These are phyloP conservation scores for Jackrogersella minutella DNA, from an alignment of 495 filamentous ascomycete genomes.

Conservation along the genomic window DNA sequence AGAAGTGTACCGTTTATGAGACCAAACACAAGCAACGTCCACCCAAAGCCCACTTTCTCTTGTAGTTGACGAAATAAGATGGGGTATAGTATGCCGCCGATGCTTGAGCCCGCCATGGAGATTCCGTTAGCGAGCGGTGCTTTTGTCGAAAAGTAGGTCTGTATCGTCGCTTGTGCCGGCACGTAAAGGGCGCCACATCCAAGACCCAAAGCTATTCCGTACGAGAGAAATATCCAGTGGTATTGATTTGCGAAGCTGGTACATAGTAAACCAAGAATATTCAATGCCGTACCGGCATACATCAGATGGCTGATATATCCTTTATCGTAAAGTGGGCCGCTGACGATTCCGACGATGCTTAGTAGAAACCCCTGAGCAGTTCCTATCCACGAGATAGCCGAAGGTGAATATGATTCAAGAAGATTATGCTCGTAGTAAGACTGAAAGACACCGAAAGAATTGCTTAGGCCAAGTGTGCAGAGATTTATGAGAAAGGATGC, in stretches of 20 bases:
- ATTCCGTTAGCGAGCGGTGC: slow-evolving; percentile 77
- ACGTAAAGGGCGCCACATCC: slow-evolving; percentile 69
- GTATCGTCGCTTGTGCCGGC: slow-evolving; percentile 74
- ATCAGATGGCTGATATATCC: slow-evolving; percentile 67
- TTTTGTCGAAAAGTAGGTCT: slow-evolving; percentile 72
- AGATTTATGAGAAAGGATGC: slow-evolving; percentile 35
- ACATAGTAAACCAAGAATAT: slow-evolving; percentile 65
- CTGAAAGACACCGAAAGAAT: slow-evolving; percentile 60
- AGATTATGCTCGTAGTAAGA: slow-evolving; percentile 51
- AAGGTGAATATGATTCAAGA: slow-evolving; percentile 43
- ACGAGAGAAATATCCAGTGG: slow-evolving; percentile 55
- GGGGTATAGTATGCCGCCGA: slow-evolving; percentile 74
- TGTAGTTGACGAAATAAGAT: slow-evolving; percentile 65
- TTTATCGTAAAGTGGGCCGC: slow-evolving; percentile 69
- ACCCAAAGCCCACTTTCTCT: slow-evolving; percentile 65
- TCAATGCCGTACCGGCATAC: slow-evolving; percentile 58
- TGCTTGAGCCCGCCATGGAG: slow-evolving; percentile 71
- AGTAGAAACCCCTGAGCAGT: slow-evolving; percentile 71
- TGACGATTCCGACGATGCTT: slow-evolving; percentile 65
- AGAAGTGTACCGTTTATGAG: slow-evolving; percentile 62
- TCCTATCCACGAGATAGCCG: slow-evolving; percentile 64
- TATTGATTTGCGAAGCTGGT: slow-evolving; percentile 54
- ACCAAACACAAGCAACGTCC: slow-evolving; percentile 69
- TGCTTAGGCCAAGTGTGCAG: slow-evolving; percentile 50
- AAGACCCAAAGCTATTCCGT: slow-evolving; percentile 55